phyloP scores from a whole-genome alignment of 108 stramenopile species.

The Skeletonema grethae region DNA sequence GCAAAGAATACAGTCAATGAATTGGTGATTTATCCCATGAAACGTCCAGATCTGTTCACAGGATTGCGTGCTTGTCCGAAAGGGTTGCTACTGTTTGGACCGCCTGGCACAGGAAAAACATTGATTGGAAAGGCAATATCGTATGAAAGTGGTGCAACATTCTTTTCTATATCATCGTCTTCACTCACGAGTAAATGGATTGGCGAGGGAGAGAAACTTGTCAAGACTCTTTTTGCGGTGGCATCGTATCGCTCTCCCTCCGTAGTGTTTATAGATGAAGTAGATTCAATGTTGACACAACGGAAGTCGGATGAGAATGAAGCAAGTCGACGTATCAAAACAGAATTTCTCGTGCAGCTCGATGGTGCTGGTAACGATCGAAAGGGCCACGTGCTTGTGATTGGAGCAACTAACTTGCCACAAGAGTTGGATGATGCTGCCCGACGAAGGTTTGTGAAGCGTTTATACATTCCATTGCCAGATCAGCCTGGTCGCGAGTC shows the following conservation, averaged over 20 bases:
- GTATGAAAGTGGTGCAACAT: conserved; percentile 94
- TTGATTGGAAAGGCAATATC: conserved; percentile 99
- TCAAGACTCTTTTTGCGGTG: conserved; percentile 95
- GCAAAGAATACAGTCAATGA: conserved; percentile 90
- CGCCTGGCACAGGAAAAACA: conserved; percentile 93
- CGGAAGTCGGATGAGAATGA: conserved; percentile 93
- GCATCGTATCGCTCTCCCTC: conserved; percentile 91
- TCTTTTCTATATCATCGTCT: conserved; percentile 98
- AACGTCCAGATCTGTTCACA: conserved; percentile 92
- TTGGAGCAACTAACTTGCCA: conserved; percentile 98
- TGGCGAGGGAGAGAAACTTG: conserved; percentile 98
- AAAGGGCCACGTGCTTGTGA: conserved; percentile 89
- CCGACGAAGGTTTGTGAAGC: conserved; percentile 89
- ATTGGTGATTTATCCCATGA: conserved; percentile 92
- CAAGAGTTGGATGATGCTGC: conserved; percentile 99
- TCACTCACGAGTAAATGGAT: conserved; percentile 99
- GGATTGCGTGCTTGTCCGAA: conserved; percentile 87
- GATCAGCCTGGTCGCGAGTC: conserved; percentile 68
- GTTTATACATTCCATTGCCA: conserved; percentile 97
- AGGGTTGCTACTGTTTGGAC: conserved; percentile 72
- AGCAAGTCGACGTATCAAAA: conserved; percentile 93
- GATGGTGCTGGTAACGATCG: conserved; percentile 87
- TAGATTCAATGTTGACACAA: conserved; percentile 93
- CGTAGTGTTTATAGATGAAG: conserved; percentile 95
- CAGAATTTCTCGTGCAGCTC: conserved; percentile 93